Conservation (phyloP, 2,329 filamentous ascomycete genomes). For the Cryoendolithus antarcticus region DNA sequence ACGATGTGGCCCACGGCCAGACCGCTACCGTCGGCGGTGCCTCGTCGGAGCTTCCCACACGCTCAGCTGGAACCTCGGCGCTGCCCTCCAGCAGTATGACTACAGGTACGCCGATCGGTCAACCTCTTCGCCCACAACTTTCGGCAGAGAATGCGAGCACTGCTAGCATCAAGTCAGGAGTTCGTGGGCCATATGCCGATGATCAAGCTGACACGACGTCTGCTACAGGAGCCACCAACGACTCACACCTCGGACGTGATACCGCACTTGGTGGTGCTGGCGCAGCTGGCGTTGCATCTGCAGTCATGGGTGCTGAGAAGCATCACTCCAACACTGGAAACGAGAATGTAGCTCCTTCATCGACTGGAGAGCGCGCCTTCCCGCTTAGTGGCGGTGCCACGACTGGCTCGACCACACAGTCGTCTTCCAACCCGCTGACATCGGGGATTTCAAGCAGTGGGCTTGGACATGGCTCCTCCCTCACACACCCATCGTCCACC, state of each 20-base stretch:
- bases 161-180: conserved; percentile 30
- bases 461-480: too few species aligned
- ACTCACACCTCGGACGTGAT: neutral
- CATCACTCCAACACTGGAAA: neutral
- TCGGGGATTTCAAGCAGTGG: neutral
- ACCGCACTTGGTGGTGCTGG: conserved; percentile 10
- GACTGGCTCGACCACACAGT: neutral
- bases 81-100: conserved; percentile 2
- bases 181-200: conserved; percentile 19
- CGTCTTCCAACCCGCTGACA: neutral
- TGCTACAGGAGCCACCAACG: neutral
- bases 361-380: neutral
- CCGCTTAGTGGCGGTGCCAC: neutral
- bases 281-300: conserved; percentile 7
- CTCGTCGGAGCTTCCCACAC: too few species aligned
- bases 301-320: neutral
- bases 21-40: conserved; percentile 6
- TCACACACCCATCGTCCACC: too few species aligned
- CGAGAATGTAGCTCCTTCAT: neutral
- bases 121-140: neutral
- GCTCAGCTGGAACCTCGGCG: conserved; percentile 1
- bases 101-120: conserved; percentile 1
- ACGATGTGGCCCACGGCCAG: conserved; percentile 11
- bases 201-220: neutral
- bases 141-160: conserved; percentile 14